Conservation (phyloP, 345 rosid species). For the Aethionema arabicum region DNA sequence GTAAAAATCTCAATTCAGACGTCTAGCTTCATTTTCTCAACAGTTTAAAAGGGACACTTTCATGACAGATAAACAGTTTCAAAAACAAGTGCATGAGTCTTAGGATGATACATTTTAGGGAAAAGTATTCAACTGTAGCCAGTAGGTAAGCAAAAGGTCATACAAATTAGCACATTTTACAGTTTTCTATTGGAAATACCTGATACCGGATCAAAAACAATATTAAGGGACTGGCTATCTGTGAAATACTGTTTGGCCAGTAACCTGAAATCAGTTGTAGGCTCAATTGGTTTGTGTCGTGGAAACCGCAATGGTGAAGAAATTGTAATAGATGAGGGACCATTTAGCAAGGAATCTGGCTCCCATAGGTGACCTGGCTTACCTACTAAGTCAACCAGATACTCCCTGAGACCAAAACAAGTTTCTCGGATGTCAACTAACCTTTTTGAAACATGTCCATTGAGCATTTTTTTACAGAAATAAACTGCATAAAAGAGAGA, state of each 20-base stretch:
- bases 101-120: neutral
- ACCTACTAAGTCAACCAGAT: constrained; percentile 85
- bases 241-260: constrained; percentile 90
- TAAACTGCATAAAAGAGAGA: constrained; percentile 39
- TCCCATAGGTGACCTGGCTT: constrained; percentile 87
- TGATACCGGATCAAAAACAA: constrained; percentile 72
- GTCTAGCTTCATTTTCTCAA: too few species aligned
- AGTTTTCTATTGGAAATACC: constrained; percentile 46
- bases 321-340: constrained; percentile 89
- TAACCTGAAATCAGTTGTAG: constrained; percentile 69
- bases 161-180: neutral
- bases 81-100: too few species aligned
- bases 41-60: too few species aligned
- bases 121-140: constrained; percentile 10
- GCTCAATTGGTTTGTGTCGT: constrained; percentile 62
- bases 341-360: constrained; percentile 96
- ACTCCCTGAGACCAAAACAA: constrained; percentile 72
- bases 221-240: constrained; percentile 70
- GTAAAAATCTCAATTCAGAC: constrained; percentile 1
- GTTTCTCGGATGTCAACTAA: constrained; percentile 30
- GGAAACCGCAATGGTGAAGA: constrained; percentile 98
- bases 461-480: constrained; percentile 5
- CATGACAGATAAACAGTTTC: too few species aligned
- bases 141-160: neutral
- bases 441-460: neutral